Base-by-base conservation (phyloP, 2,329 filamentous ascomycete genomes). In the Akanthomyces dipterigenus region DNA sequence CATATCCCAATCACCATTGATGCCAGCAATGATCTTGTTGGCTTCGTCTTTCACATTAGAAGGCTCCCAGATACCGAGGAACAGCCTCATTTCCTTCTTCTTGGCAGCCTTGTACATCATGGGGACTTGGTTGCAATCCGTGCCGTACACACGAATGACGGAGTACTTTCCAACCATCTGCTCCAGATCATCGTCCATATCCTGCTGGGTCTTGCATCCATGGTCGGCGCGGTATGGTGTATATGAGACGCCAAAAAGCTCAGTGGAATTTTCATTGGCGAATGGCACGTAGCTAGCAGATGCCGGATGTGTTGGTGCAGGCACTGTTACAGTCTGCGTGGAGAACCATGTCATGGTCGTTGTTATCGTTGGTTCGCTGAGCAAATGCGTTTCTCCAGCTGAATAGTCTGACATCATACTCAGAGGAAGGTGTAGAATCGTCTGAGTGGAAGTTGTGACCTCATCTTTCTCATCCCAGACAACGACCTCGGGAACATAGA, bases 111-210 rank as follows among this genome's bases (percentile, higher is more conserved):
- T 73, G 36, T 88, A 76, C 20, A 89, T 83, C 16, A 80, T 83
- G 2, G 79, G 72, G 43, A 91, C 82, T 71, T 93, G 88, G 68
- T 90, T 77, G 73, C 91, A 96, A 72, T 92, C 90, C 62, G 86
- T 85, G 57, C 91, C 91, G 70, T 96, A 96, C 69, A 90, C 82
- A 55, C 92, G 89, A 60, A 96, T 77, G 40, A 86, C 73, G 20
- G 79, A 78, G 73, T 88, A 92, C 16, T 75, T 72, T 24, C 74
- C 71, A 16, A 76, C 77, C 31, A 85, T 77, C 56, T 74, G 75
- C 18, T 76, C 75, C 66, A 95, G 83, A 68, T 96, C 91, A 22
- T 75, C 70, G 63, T 82, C 77, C 56, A 96, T 80, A 66, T 90
- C 77, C 1, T 77, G 74, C 58, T 80, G 76, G 6, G 81, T 77